Evolutionary conservation across 352 stramenopile species (phyloP).

Genomic region (Thraustotheca clavata): DNA sequence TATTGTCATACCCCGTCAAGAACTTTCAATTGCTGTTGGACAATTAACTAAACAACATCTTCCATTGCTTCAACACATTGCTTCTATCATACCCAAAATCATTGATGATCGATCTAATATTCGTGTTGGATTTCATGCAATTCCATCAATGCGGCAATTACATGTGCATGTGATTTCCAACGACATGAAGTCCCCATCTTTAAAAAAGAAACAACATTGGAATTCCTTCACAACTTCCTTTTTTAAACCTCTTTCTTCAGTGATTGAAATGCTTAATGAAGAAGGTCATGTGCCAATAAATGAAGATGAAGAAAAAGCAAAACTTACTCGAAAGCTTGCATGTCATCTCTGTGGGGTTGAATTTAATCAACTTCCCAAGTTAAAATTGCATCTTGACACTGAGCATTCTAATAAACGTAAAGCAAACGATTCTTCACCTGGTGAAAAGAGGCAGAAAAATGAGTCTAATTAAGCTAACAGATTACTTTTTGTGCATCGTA

Average conservation of each 20-base stretch:
- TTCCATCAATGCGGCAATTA: conserved; percentile 34
- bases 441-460: too few species aligned
- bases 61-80: conserved; percentile 3
- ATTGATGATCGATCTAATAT: background rate
- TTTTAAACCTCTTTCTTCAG: conserved; percentile 23
- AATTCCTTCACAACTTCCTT: conserved; percentile 38
- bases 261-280: conserved; percentile 22
- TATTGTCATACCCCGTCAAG: conserved; percentile 2
- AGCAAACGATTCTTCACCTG: background rate
- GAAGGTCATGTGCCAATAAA: conserved; percentile 23
- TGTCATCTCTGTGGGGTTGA: conserved; percentile 23
- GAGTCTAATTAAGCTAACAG: too few species aligned
- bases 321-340: background rate
- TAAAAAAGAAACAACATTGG: conserved; percentile 38
- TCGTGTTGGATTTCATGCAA: conserved; percentile 35
- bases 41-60: background rate
- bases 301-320: background rate
- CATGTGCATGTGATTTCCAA: conserved; percentile 49
- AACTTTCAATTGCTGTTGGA: background rate
- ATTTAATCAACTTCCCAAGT: conserved; percentile 15
- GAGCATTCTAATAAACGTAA: conserved; percentile 5
- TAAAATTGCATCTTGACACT: conserved; percentile 23
- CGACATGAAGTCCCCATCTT: conserved; percentile 29
- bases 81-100: background rate
- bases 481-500: conserved; percentile 77